phyloP scores from a whole-genome alignment of 331 rosid genomes.

The Phaseolus coccineus region DNA sequence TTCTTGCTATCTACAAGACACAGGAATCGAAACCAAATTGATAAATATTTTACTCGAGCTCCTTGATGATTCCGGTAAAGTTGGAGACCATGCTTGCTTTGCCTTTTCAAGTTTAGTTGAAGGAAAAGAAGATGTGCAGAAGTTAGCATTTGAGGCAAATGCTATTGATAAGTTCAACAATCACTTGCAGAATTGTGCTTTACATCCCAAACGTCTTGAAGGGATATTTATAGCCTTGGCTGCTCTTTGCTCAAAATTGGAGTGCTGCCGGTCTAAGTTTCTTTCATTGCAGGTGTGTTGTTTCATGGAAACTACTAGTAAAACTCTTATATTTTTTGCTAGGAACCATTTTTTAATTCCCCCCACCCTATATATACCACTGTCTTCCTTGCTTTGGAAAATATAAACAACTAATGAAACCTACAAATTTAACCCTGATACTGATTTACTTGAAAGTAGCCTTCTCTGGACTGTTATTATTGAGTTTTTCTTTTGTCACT shows the following conservation, averaged over 20 bases:
- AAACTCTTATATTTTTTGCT: conserved; percentile 29
- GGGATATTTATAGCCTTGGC: conserved; percentile 79
- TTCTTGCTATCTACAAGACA: conserved; percentile 70
- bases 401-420: too few species aligned
- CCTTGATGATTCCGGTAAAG: conserved; percentile 82
- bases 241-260: conserved; percentile 87
- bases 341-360: background rate
- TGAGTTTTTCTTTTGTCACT: background rate
- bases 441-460: background rate
- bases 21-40: conserved; percentile 76
- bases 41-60: conserved; percentile 81
- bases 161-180: conserved; percentile 78
- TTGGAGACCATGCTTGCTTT: conserved; percentile 83
- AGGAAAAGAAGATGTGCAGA: conserved; percentile 78
- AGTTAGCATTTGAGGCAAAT: conserved; percentile 85
- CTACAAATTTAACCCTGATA: background rate
- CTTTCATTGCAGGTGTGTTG: conserved; percentile 78
- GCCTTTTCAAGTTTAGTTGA: conserved; percentile 75
- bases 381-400: conserved; percentile 3
- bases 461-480: conserved; percentile 12
- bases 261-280: conserved; percentile 83
- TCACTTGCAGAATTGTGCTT: conserved; percentile 62
- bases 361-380: background rate
- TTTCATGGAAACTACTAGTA: conserved; percentile 24
- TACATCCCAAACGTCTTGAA: conserved; percentile 72